Base-by-base conservation (phyloP, 2,329 filamentous ascomycete genomes). In the Nigrospora oryzae region DNA sequence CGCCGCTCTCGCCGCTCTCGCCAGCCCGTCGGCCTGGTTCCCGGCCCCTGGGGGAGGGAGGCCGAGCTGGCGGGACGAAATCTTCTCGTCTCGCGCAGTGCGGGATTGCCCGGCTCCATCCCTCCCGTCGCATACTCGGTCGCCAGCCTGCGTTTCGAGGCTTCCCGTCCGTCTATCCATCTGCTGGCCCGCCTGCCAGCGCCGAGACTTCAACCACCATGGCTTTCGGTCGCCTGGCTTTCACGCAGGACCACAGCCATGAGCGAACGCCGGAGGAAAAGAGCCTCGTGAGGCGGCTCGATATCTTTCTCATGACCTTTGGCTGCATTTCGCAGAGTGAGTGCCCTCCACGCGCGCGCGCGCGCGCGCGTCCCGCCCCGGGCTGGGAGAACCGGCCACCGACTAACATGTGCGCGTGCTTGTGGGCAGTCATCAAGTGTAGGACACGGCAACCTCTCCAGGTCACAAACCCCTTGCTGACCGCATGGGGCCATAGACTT, bases 251-350 rank as follows among this genome's bases (percentile, higher is more conserved):
- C 23, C 23, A 5, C 23, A 28, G 50, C 31, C 54, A 58, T 48
- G 51, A 59, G 46, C 55, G 57, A 17, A 54, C 56, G 17, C 51
- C 58, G 3, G 52, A 62, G 32, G 61, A 64, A 49, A 49, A 51
- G 35, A 56, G 58, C 44, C 51, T 63, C 13, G 61, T 64, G 35
- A 53, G 56, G 8, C 56, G 59, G 43, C 47, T 64, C 4, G 61
- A 64, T 41, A 55, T 62, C 32, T 64, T 62, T 47, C 53, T 64
- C 14, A 58, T 64, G 60, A 58, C 58, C 11, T 64, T 62, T 45
- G 60, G 61, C 4, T 64, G 61, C 34, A 47, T 64, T 4, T 63
- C 60, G 8, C 61, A 64, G 48, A 56, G 59, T 57, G 11, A 37
- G 55, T 45, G n/a, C 19, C 19, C 19, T 23, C 19, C 19, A 23